Evolutionary conservation across 2,329 filamentous ascomycete genomes (phyloP), one percentile per base, ranked within the genome.

Genomic region (Fusarium oxysporum): DNA sequence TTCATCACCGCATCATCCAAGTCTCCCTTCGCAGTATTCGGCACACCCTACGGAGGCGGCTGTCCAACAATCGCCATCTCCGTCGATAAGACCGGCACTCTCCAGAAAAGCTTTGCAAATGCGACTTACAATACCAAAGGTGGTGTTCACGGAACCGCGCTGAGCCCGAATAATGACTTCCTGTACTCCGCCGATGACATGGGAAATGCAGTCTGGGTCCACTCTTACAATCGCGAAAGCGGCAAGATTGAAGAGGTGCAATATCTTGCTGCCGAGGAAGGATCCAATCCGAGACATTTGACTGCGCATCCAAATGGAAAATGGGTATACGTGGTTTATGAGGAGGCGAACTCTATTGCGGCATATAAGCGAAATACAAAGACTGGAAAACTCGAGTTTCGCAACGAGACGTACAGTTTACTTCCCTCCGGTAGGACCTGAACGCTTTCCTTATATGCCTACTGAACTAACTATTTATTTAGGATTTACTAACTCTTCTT

Each of bases 381-480:
- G 28, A 33, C 47, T 3, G 28, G 47, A 2, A 50, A 23, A 19
- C 30, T 50, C 0, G 28, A 23, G 14, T 33, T 50, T 10, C 47
- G 21, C 10, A 50, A 50, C 7, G 47, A 33, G 30, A 50, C 47
- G 0, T 33, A 50, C 21, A 33, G 47, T 9, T 19, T 33, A 3
- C 47, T 50, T 50, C 47, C 47, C 17, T 33, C 47, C 0, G 28
- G 45, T 32, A 32, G 14, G 14, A 48, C 19, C 1, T 1, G 3
- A 8, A 30, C 2, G 0, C 4, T 17, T 4, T 32, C 0, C 2
- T 5, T 0, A 1, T n/a, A n/a, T n/a, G 33, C 4, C 1, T 3
- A 4, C 0, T n/a, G 0, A 9, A 2, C 45, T 48, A 2, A 48
- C 3, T 17, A 6, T 23, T 8, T 13, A 3, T 17, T 6, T 5